Base-by-base conservation (phyloP, 2,329 filamentous ascomycete genomes). In the Arthrobotrys sinensis region DNA sequence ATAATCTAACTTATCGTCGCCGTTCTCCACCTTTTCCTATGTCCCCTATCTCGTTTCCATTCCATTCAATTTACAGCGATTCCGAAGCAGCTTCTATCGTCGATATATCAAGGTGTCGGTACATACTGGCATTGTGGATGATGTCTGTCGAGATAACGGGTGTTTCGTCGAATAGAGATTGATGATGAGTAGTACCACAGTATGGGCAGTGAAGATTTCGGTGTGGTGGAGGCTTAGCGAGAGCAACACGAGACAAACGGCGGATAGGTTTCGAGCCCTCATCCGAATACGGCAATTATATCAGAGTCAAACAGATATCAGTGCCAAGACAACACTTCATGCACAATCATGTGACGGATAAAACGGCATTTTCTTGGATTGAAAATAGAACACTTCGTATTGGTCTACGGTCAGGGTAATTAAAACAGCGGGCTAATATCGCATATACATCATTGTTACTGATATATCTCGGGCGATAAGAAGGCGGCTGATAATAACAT, bases 41-140 rank as follows among this genome's bases (percentile, higher is more conserved):
- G 5, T 19, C 62, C 50, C n/a, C 11, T 3, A 40, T 53, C 19
- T 50, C n/a, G 32, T 16, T 46, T 28, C 11, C 28, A 2, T 28
- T 53, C 53, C 6, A 19, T 14, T 16, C 14, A 16, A n/a, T 50
- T 40, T 62, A 70, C 34, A 78, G 52, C 52, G 36, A 68, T 50
- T 52, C 75, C 75, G 62, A 78, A 28, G 67, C 62, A 64, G 45
- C 34, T 55, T 19, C 21, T n/a, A 57, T 4, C 14, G 55, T 24
- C 50, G 24, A 50, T 11, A 73, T 66, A 73, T 57, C 38, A 53
- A 36, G 6, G 21, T 52, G 45, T 71, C 45, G 62, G 52, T 57
- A 77, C 75, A 45, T 78, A 78, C 75, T 52, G 75, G 75, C 75
- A 78, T 78, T 78, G 52, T 78, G 75, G 52, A 38, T 57, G 50